These are phyloP conservation scores for Stephania japonica DNA, from an alignment of 164 flowering plant species.

Conservation along the genomic window DNA sequence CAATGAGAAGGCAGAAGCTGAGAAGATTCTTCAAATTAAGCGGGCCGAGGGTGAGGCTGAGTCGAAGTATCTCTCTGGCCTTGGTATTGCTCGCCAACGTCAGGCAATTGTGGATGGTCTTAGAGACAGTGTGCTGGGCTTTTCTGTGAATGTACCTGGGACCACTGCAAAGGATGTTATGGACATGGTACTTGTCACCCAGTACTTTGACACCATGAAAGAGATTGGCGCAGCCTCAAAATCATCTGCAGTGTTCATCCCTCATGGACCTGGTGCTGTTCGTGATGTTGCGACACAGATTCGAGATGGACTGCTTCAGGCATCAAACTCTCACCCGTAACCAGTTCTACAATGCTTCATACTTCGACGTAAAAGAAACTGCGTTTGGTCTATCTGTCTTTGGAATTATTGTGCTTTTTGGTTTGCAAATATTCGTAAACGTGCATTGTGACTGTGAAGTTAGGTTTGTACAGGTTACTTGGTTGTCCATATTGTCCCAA, in stretches of 20 bases:
- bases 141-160: conserved; percentile 70
- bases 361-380: not conserved
- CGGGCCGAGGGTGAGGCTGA: conserved; percentile 60
- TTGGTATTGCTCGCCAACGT: conserved; percentile 55
- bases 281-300: conserved; percentile 58
- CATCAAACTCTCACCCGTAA: conserved; percentile 13
- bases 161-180: conserved; percentile 61
- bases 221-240: conserved; percentile 68
- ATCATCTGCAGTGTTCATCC: conserved; percentile 69
- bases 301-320: conserved; percentile 65
- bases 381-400: not conserved
- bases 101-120: conserved; percentile 75
- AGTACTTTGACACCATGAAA: conserved; percentile 73
- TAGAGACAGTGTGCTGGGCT: conserved; percentile 70
- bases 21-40: conserved; percentile 51
- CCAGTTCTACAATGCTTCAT: not conserved
- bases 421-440: not conserved
- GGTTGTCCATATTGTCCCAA: not conserved
- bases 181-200: conserved; percentile 75
- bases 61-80: conserved; percentile 46
- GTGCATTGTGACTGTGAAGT: not conserved
- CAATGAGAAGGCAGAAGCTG: conserved; percentile 55
- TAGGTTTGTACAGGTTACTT: not conserved
- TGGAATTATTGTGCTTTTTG: not conserved
- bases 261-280: conserved; percentile 77